Conservation (phyloP, 164 flowering plant genomes). For the Saururus chinensis region DNA sequence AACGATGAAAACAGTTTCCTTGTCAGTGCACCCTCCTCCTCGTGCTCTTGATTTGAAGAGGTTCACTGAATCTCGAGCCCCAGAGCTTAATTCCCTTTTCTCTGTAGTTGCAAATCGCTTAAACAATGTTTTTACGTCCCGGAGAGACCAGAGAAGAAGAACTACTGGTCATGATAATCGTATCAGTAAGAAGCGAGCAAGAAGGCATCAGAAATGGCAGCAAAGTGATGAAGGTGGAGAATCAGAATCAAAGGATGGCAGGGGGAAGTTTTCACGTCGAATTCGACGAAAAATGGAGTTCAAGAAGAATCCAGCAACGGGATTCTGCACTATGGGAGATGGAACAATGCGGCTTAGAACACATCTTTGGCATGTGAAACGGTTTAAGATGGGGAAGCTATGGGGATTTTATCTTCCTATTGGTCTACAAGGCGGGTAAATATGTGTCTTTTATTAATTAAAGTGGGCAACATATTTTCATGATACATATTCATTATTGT, state of each 20-base stretch:
- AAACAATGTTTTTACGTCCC: slow-evolving; percentile 42
- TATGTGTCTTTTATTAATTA: not conserved
- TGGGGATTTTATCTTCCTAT: slow-evolving; percentile 89
- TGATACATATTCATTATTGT: no score
- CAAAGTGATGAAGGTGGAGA: not conserved
- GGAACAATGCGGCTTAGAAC: slow-evolving; percentile 86
- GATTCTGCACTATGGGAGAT: slow-evolving; percentile 56
- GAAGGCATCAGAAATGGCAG: slow-evolving; percentile 27
- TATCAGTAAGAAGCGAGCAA: slow-evolving; percentile 15
- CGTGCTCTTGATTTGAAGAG: slow-evolving; percentile 45
- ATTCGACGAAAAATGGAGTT: slow-evolving; percentile 46
- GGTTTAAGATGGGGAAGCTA: slow-evolving; percentile 60
- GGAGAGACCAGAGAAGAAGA: slow-evolving; percentile 62
- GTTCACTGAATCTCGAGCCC: slow-evolving; percentile 56
- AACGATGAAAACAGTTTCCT: not conserved
- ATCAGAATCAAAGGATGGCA: slow-evolving; percentile 7
- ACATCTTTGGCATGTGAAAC: slow-evolving; percentile 92
- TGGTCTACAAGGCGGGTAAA: slow-evolving; percentile 76
- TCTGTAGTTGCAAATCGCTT: slow-evolving; percentile 39
- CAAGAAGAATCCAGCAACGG: slow-evolving; percentile 35
- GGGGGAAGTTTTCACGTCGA: slow-evolving; percentile 34
- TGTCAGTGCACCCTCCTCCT: slow-evolving; percentile 27
- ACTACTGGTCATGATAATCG: slow-evolving; percentile 54
- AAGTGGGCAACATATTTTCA: no score
- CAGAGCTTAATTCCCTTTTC: slow-evolving; percentile 63